A percentile compares a stretch with the other conserved stretches of the same genome.
phyloP scores from a whole-genome alignment of 345 rosid genomes.

The Pistacia atlantica region DNA sequence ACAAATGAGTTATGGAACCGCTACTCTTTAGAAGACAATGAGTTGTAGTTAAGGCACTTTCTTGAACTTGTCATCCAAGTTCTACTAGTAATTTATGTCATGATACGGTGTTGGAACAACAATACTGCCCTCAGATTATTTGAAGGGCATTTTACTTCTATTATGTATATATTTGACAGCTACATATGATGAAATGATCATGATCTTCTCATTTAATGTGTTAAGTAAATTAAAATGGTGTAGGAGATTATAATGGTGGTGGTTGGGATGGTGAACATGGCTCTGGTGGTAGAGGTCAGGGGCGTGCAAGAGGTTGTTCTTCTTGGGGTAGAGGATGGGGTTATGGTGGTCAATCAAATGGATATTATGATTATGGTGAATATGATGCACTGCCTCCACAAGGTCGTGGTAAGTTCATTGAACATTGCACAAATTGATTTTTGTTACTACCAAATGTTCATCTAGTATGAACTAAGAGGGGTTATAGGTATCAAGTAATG shows the following conservation, averaged over 20 bases:
- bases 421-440: background rate
- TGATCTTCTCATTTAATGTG: no score
- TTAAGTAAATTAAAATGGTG: background rate
- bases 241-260: constrained; percentile 27
- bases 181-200: no score
- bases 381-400: constrained; percentile 25
- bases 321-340: constrained; percentile 33
- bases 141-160: no score
- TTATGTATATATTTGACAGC: no score
- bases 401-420: constrained; percentile 32
- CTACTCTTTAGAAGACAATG: no score
- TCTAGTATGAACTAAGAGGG: background rate
- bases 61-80: no score
- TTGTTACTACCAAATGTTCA: background rate
- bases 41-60: no score
- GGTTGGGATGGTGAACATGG: constrained; percentile 31
- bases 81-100: no score
- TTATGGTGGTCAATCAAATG: constrained; percentile 28
- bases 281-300: constrained; percentile 24
- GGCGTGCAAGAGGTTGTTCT: constrained; percentile 35
- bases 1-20: no score
- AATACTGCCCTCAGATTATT: no score
- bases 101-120: no score
- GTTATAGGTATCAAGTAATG: background rate
- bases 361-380: constrained; percentile 33